Conservation (phyloP, 2,329 filamentous ascomycete genomes). For the Arachnomyces sp. region DNA sequence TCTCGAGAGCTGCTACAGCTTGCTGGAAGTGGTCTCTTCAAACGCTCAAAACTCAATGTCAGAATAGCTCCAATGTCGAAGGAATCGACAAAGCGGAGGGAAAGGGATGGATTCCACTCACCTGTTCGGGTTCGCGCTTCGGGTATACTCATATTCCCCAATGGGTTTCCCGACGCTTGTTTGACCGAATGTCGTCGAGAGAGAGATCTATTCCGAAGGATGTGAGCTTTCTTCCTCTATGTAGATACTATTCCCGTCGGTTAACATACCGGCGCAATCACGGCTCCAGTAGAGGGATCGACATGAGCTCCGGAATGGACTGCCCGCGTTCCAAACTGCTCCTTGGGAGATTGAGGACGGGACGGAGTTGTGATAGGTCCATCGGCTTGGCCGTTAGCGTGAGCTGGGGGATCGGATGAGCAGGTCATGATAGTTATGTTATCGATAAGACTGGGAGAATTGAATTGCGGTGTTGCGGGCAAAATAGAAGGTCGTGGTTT, state of each 20-base stretch:
- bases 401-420: constrained; percentile 10
- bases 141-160: constrained; percentile 85
- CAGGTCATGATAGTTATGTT: constrained; percentile 15
- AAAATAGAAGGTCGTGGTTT: too few species aligned
- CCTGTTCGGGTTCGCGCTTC: constrained; percentile 88
- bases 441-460: too few species aligned
- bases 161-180: constrained; percentile 77
- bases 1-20: constrained; percentile 84
- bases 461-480: too few species aligned
- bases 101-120: constrained; percentile 20
- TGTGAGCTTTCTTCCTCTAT: constrained; percentile 14
- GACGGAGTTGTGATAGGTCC: constrained; percentile 65
- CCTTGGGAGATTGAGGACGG: constrained; percentile 63
- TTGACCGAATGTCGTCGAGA: constrained; percentile 96
- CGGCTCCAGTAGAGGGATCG: constrained; percentile 85
- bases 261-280: constrained; percentile 68
- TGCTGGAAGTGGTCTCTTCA: constrained; percentile 78
- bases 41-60: constrained; percentile 8
- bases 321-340: constrained; percentile 84
- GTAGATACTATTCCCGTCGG: too few species aligned
- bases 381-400: constrained; percentile 28
- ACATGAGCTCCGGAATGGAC: constrained; percentile 90
- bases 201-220: constrained; percentile 58
- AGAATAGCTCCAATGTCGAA: constrained; percentile 3
- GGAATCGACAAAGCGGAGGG: not conserved